phyloP scores from a whole-genome alignment of 495 filamentous ascomycete species.

The Podospora pseudoanserina region DNA sequence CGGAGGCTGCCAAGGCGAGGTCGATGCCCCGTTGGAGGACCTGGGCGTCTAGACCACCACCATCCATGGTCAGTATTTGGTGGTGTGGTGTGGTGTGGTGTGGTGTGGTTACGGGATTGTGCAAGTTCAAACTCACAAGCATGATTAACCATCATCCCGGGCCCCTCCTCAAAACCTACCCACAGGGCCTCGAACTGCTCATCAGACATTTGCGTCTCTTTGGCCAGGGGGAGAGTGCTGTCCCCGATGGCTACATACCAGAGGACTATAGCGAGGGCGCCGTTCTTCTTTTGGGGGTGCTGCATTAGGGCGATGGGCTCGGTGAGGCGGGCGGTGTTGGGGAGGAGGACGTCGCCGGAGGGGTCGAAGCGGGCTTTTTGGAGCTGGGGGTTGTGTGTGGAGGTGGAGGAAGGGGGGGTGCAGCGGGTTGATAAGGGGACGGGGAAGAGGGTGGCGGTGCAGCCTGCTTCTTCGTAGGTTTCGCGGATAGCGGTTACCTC shows the following conservation, averaged over 20 bases:
- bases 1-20: neutral
- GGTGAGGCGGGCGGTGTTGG: constrained; percentile 7
- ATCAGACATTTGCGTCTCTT: neutral
- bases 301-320: constrained; percentile 20
- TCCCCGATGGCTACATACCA: constrained; percentile 16
- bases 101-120: too few species aligned
- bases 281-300: constrained; percentile 17
- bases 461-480: constrained; percentile 33
- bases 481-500: constrained; percentile 29
- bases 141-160: neutral
- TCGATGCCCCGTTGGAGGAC: neutral
- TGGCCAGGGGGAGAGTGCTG: neutral
- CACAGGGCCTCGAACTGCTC: neutral
- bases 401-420: constrained; percentile 2
- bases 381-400: neutral
- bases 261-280: constrained; percentile 16
- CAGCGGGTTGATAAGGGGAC: constrained; percentile 19
- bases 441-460: constrained; percentile 20
- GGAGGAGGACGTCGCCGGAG: constrained; percentile 4
- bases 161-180: neutral
- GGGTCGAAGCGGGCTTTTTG: neutral
- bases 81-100: too few species aligned
- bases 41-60: neutral
- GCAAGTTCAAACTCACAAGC: neutral
- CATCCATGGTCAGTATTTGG: too few species aligned